phyloP scores from a whole-genome alignment of 805 yeast species.

The Saccharomycodes ludwigii region DNA sequence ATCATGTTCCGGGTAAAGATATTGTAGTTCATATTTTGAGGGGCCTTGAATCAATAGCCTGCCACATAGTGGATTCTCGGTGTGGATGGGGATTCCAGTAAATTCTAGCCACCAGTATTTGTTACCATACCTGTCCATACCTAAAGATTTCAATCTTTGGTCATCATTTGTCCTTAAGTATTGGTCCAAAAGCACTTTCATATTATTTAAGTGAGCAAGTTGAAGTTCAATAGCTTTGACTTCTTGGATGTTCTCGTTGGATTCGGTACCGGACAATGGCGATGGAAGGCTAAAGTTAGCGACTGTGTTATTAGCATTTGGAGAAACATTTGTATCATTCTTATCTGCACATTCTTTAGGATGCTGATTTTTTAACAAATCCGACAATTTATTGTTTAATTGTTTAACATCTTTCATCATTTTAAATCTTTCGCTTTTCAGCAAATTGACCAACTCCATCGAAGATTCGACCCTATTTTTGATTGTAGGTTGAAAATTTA shows the following conservation, averaged over 20 bases:
- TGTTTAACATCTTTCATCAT: conserved; percentile 16
- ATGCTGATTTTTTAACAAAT: no score
- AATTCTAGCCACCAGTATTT: conserved; percentile 93
- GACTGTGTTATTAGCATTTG: no score
- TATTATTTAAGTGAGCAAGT: no score
- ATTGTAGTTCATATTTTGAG: conserved; percentile 31
- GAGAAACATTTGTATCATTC: no score
- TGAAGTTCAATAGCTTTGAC: conserved; percentile 29
- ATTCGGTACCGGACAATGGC: no score
- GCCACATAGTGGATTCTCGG: conserved; percentile 56
- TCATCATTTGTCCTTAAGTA: conserved; percentile 58
- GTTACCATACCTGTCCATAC: conserved; percentile 74
- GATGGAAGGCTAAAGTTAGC: no score
- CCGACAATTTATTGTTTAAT: no score
- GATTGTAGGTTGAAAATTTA: conserved; percentile 21
- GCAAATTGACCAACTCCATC: conserved; percentile 21
- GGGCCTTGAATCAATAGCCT: conserved; percentile 92
- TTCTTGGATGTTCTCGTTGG: no score
- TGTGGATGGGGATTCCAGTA: conserved; percentile 59
- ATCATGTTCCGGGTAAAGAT: conserved; percentile 18
- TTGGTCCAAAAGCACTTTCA: conserved; percentile 44
- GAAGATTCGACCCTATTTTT: conserved; percentile 20
- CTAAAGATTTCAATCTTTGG: conserved; percentile 65
- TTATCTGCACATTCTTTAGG: no score
- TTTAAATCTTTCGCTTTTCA: conserved; percentile 23